A percentile compares a stretch with the other conserved stretches of the same genome.
These are phyloP conservation scores for Schizonepeta tenuifolia DNA, from an alignment of 257 asterid genomes.

Conservation along the genomic window DNA sequence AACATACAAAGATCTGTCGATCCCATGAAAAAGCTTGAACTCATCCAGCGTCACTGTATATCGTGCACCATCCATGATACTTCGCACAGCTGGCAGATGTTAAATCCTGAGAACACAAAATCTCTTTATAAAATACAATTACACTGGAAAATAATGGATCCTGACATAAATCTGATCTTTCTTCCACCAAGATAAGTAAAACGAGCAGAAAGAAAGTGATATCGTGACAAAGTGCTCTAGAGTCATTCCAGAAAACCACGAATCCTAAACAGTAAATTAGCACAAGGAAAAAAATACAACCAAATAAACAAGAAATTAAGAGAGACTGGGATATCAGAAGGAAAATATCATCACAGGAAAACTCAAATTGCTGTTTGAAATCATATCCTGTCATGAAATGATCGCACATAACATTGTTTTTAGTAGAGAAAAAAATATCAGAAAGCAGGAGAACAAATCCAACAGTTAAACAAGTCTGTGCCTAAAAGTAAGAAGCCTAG, in stretches of 20 bases:
- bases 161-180: not conserved
- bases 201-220: conserved; percentile 1
- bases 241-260: conserved; percentile 2
- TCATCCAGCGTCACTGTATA: conserved; percentile 39
- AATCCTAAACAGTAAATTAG: not conserved
- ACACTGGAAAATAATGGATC: not conserved
- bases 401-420: conserved; percentile 22
- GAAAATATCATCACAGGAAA: not conserved
- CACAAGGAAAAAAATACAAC: not conserved
- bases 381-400: not conserved
- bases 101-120: conserved; percentile 42
- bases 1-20: conserved; percentile 54
- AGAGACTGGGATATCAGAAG: not conserved
- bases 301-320: not conserved
- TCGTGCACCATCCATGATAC: conserved; percentile 39
- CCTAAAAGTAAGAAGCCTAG: conserved; percentile 3
- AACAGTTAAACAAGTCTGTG: conserved; percentile 7
- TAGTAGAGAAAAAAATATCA: not conserved
- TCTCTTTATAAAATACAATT: not conserved
- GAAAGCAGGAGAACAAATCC: conserved; percentile 21
- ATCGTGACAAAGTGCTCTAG: not conserved
- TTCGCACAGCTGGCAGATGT: conserved; percentile 3
- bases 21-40: conserved; percentile 47
- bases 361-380: not conserved
- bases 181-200: not conserved